Evolutionary conservation across 805 yeast species (phyloP).

Genomic region (Cyberlindnera bimundalis): DNA sequence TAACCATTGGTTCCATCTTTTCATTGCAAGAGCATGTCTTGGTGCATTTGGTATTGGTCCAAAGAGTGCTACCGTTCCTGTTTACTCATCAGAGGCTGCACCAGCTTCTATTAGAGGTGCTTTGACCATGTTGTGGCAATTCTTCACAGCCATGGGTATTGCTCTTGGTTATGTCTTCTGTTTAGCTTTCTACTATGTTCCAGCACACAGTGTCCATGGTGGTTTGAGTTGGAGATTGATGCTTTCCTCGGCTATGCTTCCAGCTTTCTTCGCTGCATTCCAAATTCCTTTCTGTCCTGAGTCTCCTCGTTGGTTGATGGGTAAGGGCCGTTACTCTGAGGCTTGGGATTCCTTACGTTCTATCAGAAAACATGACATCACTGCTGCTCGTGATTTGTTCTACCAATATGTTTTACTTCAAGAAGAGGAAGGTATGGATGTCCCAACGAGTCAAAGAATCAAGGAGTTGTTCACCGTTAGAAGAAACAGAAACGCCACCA

Average conservation of each 20-base stretch:
- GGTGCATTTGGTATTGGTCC: constrained; percentile 69
- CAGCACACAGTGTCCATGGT: constrained; percentile 33
- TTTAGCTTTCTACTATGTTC: constrained; percentile 57
- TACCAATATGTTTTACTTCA: constrained; percentile 61
- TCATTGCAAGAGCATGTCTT: constrained; percentile 59
- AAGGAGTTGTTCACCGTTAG: constrained; percentile 64
- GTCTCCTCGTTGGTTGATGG: constrained; percentile 77
- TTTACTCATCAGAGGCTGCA: constrained; percentile 63
- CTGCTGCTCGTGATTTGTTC: constrained; percentile 70
- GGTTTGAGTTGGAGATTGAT: constrained; percentile 66
- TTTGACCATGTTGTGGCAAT: constrained; percentile 71
- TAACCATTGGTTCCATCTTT: constrained; percentile 62
- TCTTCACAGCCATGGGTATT: constrained; percentile 72
- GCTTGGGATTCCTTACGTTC: constrained; percentile 49
- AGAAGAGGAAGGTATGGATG: constrained; percentile 53
- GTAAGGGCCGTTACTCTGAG: constrained; percentile 58
- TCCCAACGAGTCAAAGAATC: constrained; percentile 45
- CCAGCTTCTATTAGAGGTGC: constrained; percentile 64
- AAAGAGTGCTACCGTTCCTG: constrained; percentile 73
- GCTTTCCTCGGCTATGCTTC: constrained; percentile 65
- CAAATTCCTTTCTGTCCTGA: constrained; percentile 71
- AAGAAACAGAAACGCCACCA: constrained; percentile 79
- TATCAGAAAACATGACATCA: constrained; percentile 49
- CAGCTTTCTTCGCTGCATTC: constrained; percentile 55
- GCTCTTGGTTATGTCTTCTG: constrained; percentile 68